A percentile compares a stretch with the other conserved stretches of the same genome.
Evolutionary conservation across 2,329 filamentous ascomycete species (phyloP).

Genomic region (Elsinoe perseae): DNA sequence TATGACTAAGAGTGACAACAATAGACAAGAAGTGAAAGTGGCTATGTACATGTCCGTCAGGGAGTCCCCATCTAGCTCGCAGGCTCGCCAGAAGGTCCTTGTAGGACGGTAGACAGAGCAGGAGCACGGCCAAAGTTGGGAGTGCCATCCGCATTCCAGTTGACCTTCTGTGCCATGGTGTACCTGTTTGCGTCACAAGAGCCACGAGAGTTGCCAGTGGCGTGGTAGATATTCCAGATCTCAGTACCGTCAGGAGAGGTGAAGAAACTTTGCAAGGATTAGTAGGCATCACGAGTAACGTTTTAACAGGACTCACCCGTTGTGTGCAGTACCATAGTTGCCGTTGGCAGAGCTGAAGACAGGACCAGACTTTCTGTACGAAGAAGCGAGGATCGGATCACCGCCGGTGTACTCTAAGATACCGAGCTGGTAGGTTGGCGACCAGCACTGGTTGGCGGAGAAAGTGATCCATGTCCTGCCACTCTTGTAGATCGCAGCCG

Average conservation of each 20-base stretch:
- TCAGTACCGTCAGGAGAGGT: conserved; percentile 47
- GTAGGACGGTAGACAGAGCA: conserved; percentile 27
- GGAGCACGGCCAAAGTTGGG: conserved; percentile 44
- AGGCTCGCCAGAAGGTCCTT: conserved; percentile 32
- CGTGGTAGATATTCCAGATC: conserved; percentile 51
- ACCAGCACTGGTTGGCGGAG: conserved; percentile 52
- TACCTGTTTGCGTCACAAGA: conserved; percentile 49
- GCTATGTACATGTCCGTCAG: neutral
- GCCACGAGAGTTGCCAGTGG: conserved; percentile 42
- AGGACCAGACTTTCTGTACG: conserved; percentile 49
- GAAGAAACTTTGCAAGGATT: conserved; percentile 42
- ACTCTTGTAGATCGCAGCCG: conserved; percentile 46
- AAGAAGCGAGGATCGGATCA: conserved; percentile 38
- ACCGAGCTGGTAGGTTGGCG: conserved; percentile 46
- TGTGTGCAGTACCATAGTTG: conserved; percentile 51
- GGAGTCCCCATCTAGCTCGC: neutral
- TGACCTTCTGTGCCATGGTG: conserved; percentile 46
- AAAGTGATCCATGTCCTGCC: conserved; percentile 48
- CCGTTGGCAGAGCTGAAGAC: conserved; percentile 48
- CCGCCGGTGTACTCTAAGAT: conserved; percentile 48
- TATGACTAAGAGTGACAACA: neutral
- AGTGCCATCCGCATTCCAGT: conserved; percentile 44
- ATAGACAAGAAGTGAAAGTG: conserved; percentile 1
- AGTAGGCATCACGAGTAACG: neutral
- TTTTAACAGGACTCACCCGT: conserved; percentile 30